These are phyloP conservation scores for Myxozyma kluyveri DNA, from an alignment of 805 yeast species.

Conservation along the genomic window DNA sequence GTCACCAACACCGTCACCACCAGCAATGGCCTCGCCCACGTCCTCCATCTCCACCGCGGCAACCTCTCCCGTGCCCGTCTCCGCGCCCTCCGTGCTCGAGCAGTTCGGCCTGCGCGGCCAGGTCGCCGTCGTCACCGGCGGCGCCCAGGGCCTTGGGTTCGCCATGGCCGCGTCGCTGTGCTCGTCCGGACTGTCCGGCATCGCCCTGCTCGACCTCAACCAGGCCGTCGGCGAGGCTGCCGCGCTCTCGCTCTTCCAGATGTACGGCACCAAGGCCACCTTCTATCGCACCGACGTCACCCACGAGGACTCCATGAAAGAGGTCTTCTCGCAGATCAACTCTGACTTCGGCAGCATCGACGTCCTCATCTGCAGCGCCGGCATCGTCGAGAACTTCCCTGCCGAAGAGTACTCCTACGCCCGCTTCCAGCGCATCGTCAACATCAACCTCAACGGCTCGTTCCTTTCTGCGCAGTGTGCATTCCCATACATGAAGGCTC, in stretches of 20 bases:
- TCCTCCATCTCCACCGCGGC: too few relatives aligned
- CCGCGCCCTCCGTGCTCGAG: slow-evolving; percentile 1
- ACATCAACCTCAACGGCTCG: slow-evolving; percentile 63
- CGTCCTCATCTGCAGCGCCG: slow-evolving; percentile 61
- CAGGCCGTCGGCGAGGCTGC: slow-evolving; percentile 61
- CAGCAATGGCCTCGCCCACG: too few relatives aligned
- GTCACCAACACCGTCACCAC: too few relatives aligned
- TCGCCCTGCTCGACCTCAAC: slow-evolving; percentile 54
- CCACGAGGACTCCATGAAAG: slow-evolving; percentile 40
- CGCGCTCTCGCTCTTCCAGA: slow-evolving; percentile 51
- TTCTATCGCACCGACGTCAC: slow-evolving; percentile 64
- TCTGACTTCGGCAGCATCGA: slow-evolving; percentile 55
- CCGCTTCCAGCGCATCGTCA: slow-evolving; percentile 63
- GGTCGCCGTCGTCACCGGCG: slow-evolving; percentile 64
- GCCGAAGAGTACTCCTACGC: slow-evolving; percentile 62
- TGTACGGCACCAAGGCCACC: slow-evolving; percentile 55
- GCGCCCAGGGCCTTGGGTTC: slow-evolving; percentile 64
- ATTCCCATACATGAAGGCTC: slow-evolving; percentile 60
- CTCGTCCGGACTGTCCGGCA: slow-evolving; percentile 53
- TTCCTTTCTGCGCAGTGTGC: slow-evolving; percentile 63
- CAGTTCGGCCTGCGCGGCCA: slow-evolving; percentile 42
- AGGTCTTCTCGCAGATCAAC: slow-evolving; percentile 48
- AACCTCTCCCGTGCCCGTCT: background rate
- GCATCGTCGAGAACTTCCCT: slow-evolving; percentile 69
- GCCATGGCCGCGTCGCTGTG: slow-evolving; percentile 59